These are phyloP conservation scores for Solanum medicagineum DNA, from an alignment of 257 asterid species.

Conservation along the genomic window DNA sequence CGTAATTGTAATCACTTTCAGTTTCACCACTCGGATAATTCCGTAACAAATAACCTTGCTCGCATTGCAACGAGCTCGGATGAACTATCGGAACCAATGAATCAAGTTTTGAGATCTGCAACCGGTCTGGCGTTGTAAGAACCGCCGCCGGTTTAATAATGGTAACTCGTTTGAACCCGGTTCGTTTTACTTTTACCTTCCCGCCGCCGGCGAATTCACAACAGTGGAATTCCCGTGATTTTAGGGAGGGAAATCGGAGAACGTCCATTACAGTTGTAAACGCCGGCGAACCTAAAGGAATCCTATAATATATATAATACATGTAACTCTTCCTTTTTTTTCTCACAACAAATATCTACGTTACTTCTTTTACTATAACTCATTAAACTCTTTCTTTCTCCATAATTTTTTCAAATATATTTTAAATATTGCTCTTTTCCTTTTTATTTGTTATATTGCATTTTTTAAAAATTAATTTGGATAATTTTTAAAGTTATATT, in stretches of 20 bases:
- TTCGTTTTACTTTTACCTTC: not conserved
- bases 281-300: too few species aligned
- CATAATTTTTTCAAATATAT: too few species aligned
- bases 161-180: not conserved
- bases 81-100: not conserved
- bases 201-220: too few species aligned
- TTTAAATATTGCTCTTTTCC: too few species aligned
- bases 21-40: slow-evolving; percentile 8
- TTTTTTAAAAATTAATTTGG: too few species aligned
- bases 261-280: not conserved
- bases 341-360: too few species aligned
- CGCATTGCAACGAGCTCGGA: not conserved
- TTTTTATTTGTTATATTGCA: too few species aligned
- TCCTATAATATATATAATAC: too few species aligned
- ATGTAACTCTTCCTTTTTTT: too few species aligned
- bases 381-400: too few species aligned
- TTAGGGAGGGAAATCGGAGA: not conserved
- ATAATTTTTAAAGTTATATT: too few species aligned
- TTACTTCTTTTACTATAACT: too few species aligned
- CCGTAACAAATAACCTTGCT: slow-evolving; percentile 46
- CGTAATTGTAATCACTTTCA: slow-evolving; percentile 37
- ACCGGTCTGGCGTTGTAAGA: not conserved
- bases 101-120: not conserved
- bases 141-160: not conserved
- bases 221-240: not conserved